These are phyloP conservation scores for Cardiospermum halicacabum DNA, from an alignment of 345 rosid species.

Conservation along the genomic window DNA sequence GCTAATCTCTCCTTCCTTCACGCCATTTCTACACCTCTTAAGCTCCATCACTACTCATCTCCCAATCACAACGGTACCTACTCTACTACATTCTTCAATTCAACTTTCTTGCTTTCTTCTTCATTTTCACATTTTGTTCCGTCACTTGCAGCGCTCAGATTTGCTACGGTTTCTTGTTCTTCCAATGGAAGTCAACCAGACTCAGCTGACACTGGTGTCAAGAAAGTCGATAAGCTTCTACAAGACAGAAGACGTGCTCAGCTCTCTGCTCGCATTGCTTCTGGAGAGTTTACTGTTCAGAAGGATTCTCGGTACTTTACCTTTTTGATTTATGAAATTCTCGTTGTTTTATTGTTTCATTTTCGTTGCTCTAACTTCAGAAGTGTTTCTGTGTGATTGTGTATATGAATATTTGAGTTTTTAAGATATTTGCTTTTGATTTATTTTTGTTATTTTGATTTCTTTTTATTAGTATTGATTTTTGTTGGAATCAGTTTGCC, in stretches of 20 bases:
- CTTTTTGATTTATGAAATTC: not conserved
- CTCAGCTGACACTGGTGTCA: constrained; percentile 28
- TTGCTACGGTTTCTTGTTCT: constrained; percentile 31
- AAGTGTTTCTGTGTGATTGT: no score
- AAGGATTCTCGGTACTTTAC: constrained; percentile 45
- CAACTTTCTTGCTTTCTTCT: not conserved
- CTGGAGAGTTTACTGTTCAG: constrained; percentile 82
- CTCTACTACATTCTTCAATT: not conserved
- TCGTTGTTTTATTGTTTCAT: not conserved
- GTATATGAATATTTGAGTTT: not conserved
- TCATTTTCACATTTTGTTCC: not conserved
- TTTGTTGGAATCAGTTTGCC: constrained; percentile 43
- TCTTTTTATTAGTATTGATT: no score
- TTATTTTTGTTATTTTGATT: no score
- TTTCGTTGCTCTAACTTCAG: not conserved
- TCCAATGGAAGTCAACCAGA: constrained; percentile 65
- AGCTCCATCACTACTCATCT: not conserved
- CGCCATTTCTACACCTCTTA: constrained; percentile 18
- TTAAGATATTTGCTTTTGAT: not conserved
- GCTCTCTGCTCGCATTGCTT: constrained; percentile 73
- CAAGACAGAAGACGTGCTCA: constrained; percentile 72
- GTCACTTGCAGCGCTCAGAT: constrained; percentile 19
- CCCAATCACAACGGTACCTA: constrained; percentile 3
- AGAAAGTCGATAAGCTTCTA: constrained; percentile 40
- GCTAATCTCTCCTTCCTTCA: constrained; percentile 31